Base-by-base conservation (phyloP, 176 grass and related monocot species). In the Echinochloa phyllopogon region DNA sequence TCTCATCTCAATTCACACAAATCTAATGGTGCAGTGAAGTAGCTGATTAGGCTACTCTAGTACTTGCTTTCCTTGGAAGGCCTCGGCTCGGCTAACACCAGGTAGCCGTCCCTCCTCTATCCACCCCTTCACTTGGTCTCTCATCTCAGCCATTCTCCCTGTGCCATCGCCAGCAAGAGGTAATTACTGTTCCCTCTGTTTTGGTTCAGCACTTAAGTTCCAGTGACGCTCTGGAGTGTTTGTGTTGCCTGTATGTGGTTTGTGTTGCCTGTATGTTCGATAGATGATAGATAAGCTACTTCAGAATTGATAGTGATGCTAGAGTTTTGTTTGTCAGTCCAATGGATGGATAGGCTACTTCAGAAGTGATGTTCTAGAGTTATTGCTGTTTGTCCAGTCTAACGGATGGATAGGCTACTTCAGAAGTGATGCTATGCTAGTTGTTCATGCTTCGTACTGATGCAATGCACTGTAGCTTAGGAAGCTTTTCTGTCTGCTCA, bases 1-100 rank as follows among this genome's bases (percentile, higher is more conserved):
- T 69, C 82, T 75, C 76, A 62, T 81, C 83, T 52, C 86, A 66
- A 70, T 86, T 71, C 83, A 85, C 87, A 89, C 69, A 49, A 84
- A 85, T 75, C 69, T 69, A 65, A 68, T 85, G 82, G 76, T 11
- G 76, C 64, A 33, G 7, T 67, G 24, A 16, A 37, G 40, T 38
- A 88, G 74, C 45, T 8, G 45, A 70, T 24, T 52, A 70, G 49
- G 72, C 77, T 41, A 48, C 41, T 82, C 51, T 52, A 81, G 11
- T 3, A 4, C 53, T 12, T 15, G 29, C 18, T 18, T 55, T 55
- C 5, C 4, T 3, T 51, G 57, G 50, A 10, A 42, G 21, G 10
- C 7, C 42, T 58, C 44, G 36, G 77, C 58, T n/a, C n/a, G n/a
- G n/a, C n/a, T 65, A 36, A 63, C 56, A 82, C 13, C 50, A 47